These are phyloP conservation scores for Physcia stellaris DNA, from an alignment of 495 filamentous ascomycete species.

Conservation along the genomic window DNA sequence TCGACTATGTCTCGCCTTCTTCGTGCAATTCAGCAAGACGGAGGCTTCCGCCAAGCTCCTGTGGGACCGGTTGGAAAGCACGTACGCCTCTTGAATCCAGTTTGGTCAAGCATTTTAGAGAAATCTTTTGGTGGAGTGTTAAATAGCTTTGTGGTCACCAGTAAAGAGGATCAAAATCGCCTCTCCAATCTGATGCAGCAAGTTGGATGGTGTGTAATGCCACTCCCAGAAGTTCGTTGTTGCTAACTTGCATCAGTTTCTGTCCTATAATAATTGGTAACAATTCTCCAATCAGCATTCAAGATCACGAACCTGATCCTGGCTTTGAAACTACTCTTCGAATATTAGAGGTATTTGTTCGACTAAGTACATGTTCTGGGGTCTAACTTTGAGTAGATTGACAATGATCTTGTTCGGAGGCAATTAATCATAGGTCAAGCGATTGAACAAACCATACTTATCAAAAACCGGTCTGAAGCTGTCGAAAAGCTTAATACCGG, in stretches of 20 bases:
- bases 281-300: conserved; percentile 42
- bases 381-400: conserved; percentile 36
- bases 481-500: conserved; percentile 52
- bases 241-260: conserved; percentile 27
- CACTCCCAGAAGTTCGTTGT: no score
- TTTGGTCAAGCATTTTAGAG: conserved; percentile 81
- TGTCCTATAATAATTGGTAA: conserved; percentile 56
- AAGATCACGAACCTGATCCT: conserved; percentile 55
- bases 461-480: conserved; percentile 51
- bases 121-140: conserved; percentile 49
- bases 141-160: conserved; percentile 68
- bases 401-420: conserved; percentile 61
- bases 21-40: conserved; percentile 49
- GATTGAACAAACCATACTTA: conserved; percentile 75
- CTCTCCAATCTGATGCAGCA: conserved; percentile 50
- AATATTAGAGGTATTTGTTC: conserved; percentile 47
- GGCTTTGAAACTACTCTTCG: conserved; percentile 64
- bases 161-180: conserved; percentile 49
- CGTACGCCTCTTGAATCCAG: conserved; percentile 57
- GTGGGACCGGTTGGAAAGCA: conserved; percentile 73
- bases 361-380: background rate
- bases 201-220: conserved; percentile 32
- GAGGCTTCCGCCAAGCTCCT: conserved; percentile 52
- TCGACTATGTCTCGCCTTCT: conserved; percentile 48
- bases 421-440: conserved; percentile 70